Percentiles rank a stretch among this genome's conserved stretches.
Conservation (phyloP, 139 green algal species). For the Picochlorum sp. region DNA sequence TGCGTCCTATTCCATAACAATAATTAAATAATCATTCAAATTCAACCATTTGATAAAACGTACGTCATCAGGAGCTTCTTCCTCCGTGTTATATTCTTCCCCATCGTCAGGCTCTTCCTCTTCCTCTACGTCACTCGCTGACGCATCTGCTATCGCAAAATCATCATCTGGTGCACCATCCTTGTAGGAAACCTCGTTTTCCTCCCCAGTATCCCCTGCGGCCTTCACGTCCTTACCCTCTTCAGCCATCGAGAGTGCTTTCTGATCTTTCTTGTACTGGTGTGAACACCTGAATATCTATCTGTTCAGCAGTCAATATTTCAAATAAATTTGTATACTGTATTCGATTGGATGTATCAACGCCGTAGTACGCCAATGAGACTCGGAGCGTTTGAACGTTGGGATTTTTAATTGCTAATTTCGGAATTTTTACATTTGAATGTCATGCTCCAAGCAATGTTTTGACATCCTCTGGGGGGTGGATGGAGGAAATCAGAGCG, state of each 20-base stretch:
- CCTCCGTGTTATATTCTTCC: constrained; percentile 25
- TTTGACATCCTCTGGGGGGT: neutral
- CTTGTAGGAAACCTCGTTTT: neutral
- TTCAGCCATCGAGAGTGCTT: neutral
- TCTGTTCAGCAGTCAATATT: neutral
- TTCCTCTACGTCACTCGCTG: constrained; percentile 9
- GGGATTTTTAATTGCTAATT: no score
- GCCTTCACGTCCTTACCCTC: constrained; percentile 4
- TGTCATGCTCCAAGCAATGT: neutral
- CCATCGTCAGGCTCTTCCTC: constrained; percentile 32
- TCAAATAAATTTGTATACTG: neutral
- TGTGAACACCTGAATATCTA: neutral
- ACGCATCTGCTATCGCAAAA: constrained; percentile 22
- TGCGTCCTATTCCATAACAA: no score
- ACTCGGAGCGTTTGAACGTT: no score
- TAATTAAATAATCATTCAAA: no score
- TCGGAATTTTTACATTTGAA: no score
- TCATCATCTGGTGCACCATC: constrained; percentile 29
- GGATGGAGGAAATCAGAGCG: neutral
- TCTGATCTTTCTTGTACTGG: constrained; percentile 9
- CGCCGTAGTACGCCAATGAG: no score
- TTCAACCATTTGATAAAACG: neutral
- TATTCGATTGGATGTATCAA: neutral
- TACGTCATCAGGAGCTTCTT: constrained; percentile 1
- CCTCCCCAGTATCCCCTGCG: constrained; percentile 1